Percentiles rank a stretch among this genome's conserved stretches.
These are phyloP conservation scores for Hypoxylon cercidicola DNA, from an alignment of 495 filamentous ascomycete genomes.

Conservation along the genomic window DNA sequence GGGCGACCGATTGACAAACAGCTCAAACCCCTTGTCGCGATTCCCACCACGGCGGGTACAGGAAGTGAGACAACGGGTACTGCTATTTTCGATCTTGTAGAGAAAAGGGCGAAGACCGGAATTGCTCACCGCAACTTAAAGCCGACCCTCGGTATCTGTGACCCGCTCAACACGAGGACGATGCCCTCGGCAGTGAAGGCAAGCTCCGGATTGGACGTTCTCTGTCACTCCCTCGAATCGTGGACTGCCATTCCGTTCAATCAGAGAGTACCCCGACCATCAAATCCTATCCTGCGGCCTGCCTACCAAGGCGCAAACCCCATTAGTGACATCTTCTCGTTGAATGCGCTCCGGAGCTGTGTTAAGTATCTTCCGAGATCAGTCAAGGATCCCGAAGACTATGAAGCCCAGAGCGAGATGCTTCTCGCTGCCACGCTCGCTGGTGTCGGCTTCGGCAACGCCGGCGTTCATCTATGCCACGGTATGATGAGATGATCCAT, in stretches of 20 bases:
- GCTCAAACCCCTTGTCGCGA: constrained; percentile 86
- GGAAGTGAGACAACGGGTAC: constrained; percentile 97
- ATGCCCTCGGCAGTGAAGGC: constrained; percentile 95
- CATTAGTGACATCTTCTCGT: constrained; percentile 94
- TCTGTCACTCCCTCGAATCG: constrained; percentile 92
- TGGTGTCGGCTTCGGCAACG: constrained; percentile 96
- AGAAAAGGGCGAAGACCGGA: constrained; percentile 90
- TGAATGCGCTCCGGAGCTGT: constrained; percentile 80
- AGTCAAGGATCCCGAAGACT: constrained; percentile 85
- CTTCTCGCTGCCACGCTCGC: constrained; percentile 92
- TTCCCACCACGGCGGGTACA: constrained; percentile 95
- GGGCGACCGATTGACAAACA: constrained; percentile 82
- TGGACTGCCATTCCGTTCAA: constrained; percentile 97
- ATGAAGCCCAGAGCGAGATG: constrained; percentile 93
- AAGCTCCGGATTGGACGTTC: constrained; percentile 88
- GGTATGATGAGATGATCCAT: constrained; percentile 53
- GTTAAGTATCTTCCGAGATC: constrained; percentile 91
- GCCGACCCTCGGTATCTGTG: constrained; percentile 94
- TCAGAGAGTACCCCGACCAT: constrained; percentile 81
- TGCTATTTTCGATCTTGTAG: constrained; percentile 94
- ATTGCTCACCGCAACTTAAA: constrained; percentile 95
- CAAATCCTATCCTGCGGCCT: constrained; percentile 89
- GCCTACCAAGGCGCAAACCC: constrained; percentile 98
- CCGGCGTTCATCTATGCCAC: constrained; percentile 96
- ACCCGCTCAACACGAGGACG: constrained; percentile 92